Percentiles rank a stretch among this genome's conserved stretches.
Conservation (phyloP, 441 rosid species). For the Populus hybrid region DNA sequence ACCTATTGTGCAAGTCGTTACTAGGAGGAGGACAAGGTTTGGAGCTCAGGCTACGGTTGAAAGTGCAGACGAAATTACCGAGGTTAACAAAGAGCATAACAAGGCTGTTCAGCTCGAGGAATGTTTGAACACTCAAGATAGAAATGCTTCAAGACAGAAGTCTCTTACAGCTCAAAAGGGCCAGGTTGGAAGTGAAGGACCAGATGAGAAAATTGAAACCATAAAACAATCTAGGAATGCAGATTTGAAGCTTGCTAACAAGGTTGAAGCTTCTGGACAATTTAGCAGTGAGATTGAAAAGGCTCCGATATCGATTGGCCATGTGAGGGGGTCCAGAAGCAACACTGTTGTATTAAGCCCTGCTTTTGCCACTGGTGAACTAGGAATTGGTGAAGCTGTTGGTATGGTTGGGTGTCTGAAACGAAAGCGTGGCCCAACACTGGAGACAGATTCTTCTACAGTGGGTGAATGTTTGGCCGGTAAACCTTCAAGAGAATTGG, state of each 20-base stretch:
- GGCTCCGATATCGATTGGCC: conserved; percentile 1
- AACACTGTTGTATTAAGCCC: conserved; percentile 12
- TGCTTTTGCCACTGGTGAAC: neutral
- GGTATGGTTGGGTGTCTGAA: conserved; percentile 7
- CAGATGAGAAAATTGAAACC: conserved; percentile 3
- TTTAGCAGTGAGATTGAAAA: conserved; percentile 14
- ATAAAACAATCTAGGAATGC: conserved; percentile 16
- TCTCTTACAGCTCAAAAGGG: conserved; percentile 16
- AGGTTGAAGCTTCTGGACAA: conserved; percentile 16
- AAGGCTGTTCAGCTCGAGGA: conserved; percentile 8
- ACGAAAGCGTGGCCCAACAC: conserved; percentile 13
- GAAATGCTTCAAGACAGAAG: conserved; percentile 18
- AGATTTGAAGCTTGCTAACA: conserved; percentile 8
- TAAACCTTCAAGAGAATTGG: conserved; percentile 18
- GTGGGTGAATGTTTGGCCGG: conserved; percentile 11
- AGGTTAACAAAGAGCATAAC: neutral
- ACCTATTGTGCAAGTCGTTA: neutral
- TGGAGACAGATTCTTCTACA: conserved; percentile 7
- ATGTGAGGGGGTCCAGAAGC: conserved; percentile 22
- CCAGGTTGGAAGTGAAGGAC: conserved; percentile 8
- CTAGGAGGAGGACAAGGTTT: conserved; percentile 24
- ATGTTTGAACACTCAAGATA: conserved; percentile 7
- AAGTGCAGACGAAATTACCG: conserved; percentile 11
- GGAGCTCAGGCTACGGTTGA: neutral
- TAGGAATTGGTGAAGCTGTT: neutral